These are phyloP conservation scores for Gossypium longicalyx DNA, from an alignment of 345 rosid genomes.

Conservation along the genomic window DNA sequence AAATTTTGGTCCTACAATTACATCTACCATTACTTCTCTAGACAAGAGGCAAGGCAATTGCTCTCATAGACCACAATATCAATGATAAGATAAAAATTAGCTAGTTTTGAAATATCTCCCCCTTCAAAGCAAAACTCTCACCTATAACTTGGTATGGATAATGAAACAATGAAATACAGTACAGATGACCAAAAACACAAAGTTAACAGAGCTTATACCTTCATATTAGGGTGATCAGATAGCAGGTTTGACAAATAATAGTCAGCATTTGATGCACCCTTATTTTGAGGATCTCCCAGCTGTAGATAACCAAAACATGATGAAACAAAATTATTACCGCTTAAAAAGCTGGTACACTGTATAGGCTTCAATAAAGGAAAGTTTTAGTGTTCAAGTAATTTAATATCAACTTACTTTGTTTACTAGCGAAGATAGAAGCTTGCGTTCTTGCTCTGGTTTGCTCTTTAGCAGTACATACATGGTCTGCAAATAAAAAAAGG, in stretches of 20 bases:
- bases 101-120: neutral
- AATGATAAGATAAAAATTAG: neutral
- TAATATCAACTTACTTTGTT: conserved; percentile 61
- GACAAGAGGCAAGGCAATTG: neutral
- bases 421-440: conserved; percentile 73
- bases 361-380: neutral
- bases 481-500: conserved; percentile 40
- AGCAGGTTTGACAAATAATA: conserved; percentile 81
- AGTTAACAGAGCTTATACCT: conserved; percentile 36
- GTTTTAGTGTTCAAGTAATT: neutral
- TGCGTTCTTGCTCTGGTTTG: conserved; percentile 92
- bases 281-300: conserved; percentile 98
- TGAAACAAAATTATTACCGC: conserved; percentile 7
- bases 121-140: neutral
- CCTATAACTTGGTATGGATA: neutral
- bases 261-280: conserved; percentile 94
- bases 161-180: neutral
- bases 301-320: conserved; percentile 28
- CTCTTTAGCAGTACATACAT: conserved; percentile 67
- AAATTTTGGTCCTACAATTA: neutral
- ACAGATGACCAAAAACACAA: neutral
- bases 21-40: neutral
- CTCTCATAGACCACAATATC: neutral
- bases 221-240: conserved; percentile 96
- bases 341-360: conserved; percentile 2